Evolutionary conservation across 1,284 basidiomycete species (phyloP), one percentile per base, ranked within the genome.

Genomic region (Ganoderma sp.): DNA sequence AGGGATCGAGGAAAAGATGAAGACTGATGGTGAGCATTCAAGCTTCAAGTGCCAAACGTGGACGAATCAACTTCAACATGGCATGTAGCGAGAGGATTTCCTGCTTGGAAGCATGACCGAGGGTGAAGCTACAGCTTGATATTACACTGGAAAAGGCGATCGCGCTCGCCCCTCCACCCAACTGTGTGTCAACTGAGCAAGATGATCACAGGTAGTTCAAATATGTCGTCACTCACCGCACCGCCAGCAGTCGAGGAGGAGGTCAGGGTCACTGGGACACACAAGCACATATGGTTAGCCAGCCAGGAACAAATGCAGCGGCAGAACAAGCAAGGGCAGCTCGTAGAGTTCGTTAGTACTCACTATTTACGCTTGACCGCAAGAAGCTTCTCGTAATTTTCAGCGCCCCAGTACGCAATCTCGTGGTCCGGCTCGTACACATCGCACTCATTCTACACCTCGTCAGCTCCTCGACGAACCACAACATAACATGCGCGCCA

Each of bases 191-290:
- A 9, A 45, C 42, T 48, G 25, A 48, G 9, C 45, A 9, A n/a
- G 19, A 22, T 22, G n/a, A 3, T 17, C 15, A 32, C 4, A 14
- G 25, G 12, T 28, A 7, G 14, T 28, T 9, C 37, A 7, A n/a
- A 48, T 32, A 32, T 32, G 28, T 3, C 9, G n/a, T 54, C 19
- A 79, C 84, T 74, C 65, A 87, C 86, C 85, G 73, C 87, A 88
- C 67, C 87, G 85, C 87, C 87, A 89, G 73, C 87, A 88, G 73
- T 88, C 85, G 17, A 89, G 76, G n/a, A 88, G 74, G 28, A 81
- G 79, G 22, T 83, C 70, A 22, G 87, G 87, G 74, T 89, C 88
- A 74, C 87, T 88, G 67, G 10, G 17, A 28, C 32, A 17, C 19
- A 3, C 52, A 39, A 32, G 25, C 12, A 5, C 1, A 22, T n/a